Evolutionary conservation across 2,329 filamentous ascomycete genomes (phyloP), one percentile per base, ranked within the genome.

Genomic region (Exophiala viscosa): DNA sequence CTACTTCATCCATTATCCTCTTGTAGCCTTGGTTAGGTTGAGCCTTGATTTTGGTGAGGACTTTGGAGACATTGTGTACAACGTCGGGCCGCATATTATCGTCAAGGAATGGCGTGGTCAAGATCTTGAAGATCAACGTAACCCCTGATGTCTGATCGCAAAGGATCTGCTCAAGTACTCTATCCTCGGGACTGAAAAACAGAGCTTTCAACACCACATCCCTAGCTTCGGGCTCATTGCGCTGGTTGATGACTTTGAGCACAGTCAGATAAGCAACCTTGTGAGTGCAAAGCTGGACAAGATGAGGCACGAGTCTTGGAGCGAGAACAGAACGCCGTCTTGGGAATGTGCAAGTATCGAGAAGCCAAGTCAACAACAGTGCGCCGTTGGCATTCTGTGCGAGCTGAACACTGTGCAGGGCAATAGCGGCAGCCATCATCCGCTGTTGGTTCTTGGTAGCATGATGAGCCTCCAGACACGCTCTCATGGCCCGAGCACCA

Each of bases 261-360:
- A 99, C 92, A 0, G 93, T 99, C 56, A 97, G 78, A 66, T 97
- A 97, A 0, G 93, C 93, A 50, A 99, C 92, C 77, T 97, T 97
- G 78, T 99, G 93, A 0, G 93, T 97, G 78, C 93, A 97, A 5
- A 99, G 80, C 67, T 96, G 90, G 18, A 96, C 90, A 31, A 99
- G 78, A 67, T 95, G 90, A 36, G 93, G 91, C 13, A 96, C 90
- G 18, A 99, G 83, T 62, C 91, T 85, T 15, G 93, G 93, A 40
- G 93, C 91, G 50, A 99, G 79, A 23, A 97, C 91, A 18, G 89
- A 95, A 53, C 93, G 87, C 60, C 93, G 87, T 62, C 87, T 84
- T 33, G 92, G 90, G 76, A 97, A 96, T 11, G 88, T 96, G 79
- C 93, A 99, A 1, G 93, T 97, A 67, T 99, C 93, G 50, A 99